These are phyloP conservation scores for Sclerotinia minor DNA, from an alignment of 2,329 filamentous ascomycete genomes.

Conservation along the genomic window DNA sequence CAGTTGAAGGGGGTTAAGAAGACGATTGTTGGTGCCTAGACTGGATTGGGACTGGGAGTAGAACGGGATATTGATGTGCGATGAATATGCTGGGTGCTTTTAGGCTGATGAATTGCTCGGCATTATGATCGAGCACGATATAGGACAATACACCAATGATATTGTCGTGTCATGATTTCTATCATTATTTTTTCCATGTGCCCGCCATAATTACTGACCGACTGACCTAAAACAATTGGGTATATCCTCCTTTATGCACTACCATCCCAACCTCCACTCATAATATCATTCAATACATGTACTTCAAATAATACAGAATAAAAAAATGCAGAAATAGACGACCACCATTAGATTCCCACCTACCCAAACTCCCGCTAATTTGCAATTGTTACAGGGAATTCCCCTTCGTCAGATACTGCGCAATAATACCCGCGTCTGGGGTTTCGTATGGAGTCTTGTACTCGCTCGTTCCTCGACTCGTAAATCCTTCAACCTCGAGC, in stretches of 20 bases:
- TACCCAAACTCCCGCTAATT: conserved; percentile 20
- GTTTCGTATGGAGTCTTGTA: conserved; percentile 12
- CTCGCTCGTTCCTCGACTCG: conserved; percentile 16
- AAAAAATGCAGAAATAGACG: neutral
- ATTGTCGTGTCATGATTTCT: neutral
- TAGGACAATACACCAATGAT: neutral
- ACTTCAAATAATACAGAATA: conserved; percentile 16
- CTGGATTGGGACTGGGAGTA: neutral
- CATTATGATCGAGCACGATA: neutral
- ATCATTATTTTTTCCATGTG: conserved; percentile 12
- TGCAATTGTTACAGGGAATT: conserved; percentile 16
- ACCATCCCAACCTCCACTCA: neutral
- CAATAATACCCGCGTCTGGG: conserved; percentile 13
- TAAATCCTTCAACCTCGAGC: conserved; percentile 6
- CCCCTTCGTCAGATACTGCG: conserved; percentile 13
- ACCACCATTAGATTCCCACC: neutral
- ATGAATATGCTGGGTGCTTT: neutral
- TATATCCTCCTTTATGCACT: conserved; percentile 22
- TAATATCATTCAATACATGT: conserved; percentile 18
- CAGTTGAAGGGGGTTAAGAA: conserved; percentile 13
- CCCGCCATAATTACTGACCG: neutral
- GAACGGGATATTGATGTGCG: neutral
- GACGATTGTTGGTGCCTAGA: neutral
- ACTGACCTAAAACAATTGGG: conserved; percentile 14
- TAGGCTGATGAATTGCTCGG: neutral